Conservation (phyloP, 108 stramenopile species). For the Ochromonas danica region DNA sequence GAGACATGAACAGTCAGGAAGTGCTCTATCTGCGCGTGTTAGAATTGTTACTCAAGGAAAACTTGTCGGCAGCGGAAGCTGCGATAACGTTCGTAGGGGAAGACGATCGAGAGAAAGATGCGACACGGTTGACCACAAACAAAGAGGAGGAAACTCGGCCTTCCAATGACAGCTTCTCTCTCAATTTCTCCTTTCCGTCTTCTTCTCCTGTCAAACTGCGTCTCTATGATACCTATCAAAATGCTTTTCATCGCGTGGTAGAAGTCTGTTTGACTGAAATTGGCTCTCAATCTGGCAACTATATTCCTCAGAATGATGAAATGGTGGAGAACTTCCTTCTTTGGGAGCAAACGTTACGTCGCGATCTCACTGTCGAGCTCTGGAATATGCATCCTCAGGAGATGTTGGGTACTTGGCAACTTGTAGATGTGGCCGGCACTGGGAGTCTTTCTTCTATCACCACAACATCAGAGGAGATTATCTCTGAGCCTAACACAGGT, state of each 20-base stretch:
- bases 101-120: no score
- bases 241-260: not conserved
- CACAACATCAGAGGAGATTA: not conserved
- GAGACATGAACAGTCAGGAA: not conserved
- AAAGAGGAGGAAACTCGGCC: no score
- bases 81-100: no score
- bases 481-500: not conserved
- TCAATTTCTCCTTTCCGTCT: no score
- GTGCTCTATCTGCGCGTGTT: not conserved
- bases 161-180: no score
- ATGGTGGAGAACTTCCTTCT: not conserved
- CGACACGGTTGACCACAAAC: no score
- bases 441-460: not conserved
- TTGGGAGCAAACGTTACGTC: not conserved
- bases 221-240: not conserved
- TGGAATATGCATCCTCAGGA: not conserved
- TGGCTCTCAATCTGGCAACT: not conserved
- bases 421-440: not conserved
- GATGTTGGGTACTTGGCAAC: not conserved
- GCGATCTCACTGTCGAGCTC: not conserved
- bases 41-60: not conserved
- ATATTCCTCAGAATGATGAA: not conserved
- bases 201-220: no score
- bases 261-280: not conserved
- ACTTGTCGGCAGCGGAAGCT: not conserved